Evolutionary conservation across 768 basidiomycete species (phyloP).

Genomic region (Crepidotus variabilis): DNA sequence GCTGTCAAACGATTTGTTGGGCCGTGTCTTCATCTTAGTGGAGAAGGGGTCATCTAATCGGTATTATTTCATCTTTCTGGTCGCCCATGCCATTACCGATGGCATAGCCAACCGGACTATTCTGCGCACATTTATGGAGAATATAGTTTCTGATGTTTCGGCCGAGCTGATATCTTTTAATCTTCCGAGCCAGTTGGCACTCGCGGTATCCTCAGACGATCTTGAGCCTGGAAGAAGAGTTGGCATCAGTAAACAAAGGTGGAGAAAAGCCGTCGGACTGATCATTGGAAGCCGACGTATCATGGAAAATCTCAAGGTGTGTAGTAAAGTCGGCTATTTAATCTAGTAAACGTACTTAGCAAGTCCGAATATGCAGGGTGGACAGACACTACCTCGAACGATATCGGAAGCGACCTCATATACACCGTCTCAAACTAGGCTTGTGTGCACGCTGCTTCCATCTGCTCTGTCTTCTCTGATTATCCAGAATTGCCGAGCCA

Average conservation of each 20-base stretch:
- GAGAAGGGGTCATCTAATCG: conserved; percentile 28
- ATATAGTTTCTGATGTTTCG: conserved; percentile 21
- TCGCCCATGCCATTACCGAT: conserved; percentile 50
- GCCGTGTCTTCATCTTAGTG: conserved; percentile 35
- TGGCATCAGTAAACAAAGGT: conserved; percentile 33
- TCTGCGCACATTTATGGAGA: conserved; percentile 41
- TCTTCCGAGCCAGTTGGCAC: conserved; percentile 34
- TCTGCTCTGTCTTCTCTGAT: conserved; percentile 26
- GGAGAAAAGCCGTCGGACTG: conserved; percentile 40
- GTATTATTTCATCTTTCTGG: conserved; percentile 37
- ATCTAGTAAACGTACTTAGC: neutral
- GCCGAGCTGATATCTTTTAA: conserved; percentile 14
- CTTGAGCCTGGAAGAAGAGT: conserved; percentile 29
- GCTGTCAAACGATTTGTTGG: conserved; percentile 39
- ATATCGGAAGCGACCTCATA: conserved; percentile 28
- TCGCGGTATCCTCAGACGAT: conserved; percentile 35
- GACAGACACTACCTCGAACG: conserved; percentile 50
- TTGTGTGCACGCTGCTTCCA: conserved; percentile 20
- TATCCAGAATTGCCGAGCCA: conserved; percentile 34
- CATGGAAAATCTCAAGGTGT: conserved; percentile 31
- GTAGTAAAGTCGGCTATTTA: conserved; percentile 1
- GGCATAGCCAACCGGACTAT: conserved; percentile 39
- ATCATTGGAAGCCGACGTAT: conserved; percentile 33
- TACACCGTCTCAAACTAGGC: conserved; percentile 33
- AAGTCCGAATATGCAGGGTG: conserved; percentile 36